phyloP scores from a whole-genome alignment of 257 asterid species.

The Forsythia suspensa region DNA sequence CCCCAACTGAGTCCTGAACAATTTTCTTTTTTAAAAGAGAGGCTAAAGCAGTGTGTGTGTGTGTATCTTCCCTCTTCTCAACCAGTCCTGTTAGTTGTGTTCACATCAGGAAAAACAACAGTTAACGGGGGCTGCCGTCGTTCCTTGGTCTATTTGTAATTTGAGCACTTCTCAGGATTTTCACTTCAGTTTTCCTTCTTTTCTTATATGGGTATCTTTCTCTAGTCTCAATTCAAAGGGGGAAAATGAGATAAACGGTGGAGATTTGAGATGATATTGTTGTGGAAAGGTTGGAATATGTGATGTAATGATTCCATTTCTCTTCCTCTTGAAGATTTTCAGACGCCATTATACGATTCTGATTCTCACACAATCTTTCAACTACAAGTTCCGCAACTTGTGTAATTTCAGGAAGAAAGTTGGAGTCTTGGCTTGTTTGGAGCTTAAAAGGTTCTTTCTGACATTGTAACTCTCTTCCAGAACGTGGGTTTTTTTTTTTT shows the following conservation, averaged over 20 bases:
- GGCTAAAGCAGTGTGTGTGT: too few relatives aligned
- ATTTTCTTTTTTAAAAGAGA: too few relatives aligned
- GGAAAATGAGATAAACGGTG: not conserved
- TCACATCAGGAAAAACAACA: not conserved
- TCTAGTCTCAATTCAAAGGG: slow-evolving; percentile 15
- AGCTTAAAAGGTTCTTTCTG: slow-evolving; percentile 34
- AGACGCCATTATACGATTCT: slow-evolving; percentile 19
- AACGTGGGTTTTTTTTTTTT: slow-evolving; percentile 4
- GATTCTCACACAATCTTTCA: slow-evolving; percentile 21
- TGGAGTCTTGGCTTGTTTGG: slow-evolving; percentile 21
- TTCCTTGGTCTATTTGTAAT: not conserved
- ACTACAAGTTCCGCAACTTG: slow-evolving; percentile 1
- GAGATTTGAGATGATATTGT: slow-evolving; percentile 15
- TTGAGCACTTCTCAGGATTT: not conserved
- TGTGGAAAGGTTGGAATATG: slow-evolving; percentile 34
- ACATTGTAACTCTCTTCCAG: slow-evolving; percentile 10
- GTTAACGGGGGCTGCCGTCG: not conserved
- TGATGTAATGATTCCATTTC: slow-evolving; percentile 39
- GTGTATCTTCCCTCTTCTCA: too few relatives aligned
- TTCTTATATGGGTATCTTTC: not conserved
- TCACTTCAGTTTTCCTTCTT: not conserved
- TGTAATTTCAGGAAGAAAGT: not conserved
- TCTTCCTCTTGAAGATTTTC: slow-evolving; percentile 51
- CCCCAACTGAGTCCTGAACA: too few relatives aligned
- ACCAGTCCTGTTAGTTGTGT: too few relatives aligned